Percentiles rank a stretch among this genome's conserved stretches.
phyloP scores from a whole-genome alignment of 2,329 filamentous ascomycete genomes.

The Tolypocladium endophyticum region DNA sequence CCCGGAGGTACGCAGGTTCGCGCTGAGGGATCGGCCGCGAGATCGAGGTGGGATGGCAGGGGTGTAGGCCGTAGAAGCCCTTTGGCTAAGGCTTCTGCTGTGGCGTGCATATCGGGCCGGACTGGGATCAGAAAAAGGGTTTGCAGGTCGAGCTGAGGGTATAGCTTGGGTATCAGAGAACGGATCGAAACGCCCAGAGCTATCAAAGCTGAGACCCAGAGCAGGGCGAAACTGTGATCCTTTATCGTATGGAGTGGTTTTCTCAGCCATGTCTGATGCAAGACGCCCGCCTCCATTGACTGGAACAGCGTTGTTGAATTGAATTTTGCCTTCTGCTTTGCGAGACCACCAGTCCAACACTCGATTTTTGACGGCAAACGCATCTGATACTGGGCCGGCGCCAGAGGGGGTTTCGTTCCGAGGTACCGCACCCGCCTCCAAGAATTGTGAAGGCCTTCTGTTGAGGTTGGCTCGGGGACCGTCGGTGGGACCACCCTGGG shows the following conservation, averaged over 20 bases:
- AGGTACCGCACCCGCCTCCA: constrained; percentile 15
- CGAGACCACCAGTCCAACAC: constrained; percentile 29
- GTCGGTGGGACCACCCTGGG: constrained; percentile 14
- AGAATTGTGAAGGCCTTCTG: constrained; percentile 42
- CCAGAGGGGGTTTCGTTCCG: background rate
- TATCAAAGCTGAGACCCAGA: constrained; percentile 25
- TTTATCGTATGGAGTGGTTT: constrained; percentile 9
- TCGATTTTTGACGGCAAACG: background rate
- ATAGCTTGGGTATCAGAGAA: constrained; percentile 38
- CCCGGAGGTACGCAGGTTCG: constrained; percentile 12
- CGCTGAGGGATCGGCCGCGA: constrained; percentile 32
- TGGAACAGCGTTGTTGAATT: constrained; percentile 5
- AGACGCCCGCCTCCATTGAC: background rate
- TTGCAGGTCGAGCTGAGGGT: constrained; percentile 11
- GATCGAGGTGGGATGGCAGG: constrained; percentile 35
- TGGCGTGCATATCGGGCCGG: constrained; percentile 29
- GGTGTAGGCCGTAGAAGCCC: constrained; percentile 5
- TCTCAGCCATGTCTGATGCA: background rate
- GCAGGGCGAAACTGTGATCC: constrained; percentile 25
- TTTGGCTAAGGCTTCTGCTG: background rate
- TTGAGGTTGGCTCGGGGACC: constrained; percentile 36
- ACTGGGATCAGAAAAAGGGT: constrained; percentile 39
- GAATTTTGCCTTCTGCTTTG: constrained; percentile 23
- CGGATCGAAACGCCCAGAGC: constrained; percentile 22
- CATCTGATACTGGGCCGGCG: background rate